phyloP scores from a whole-genome alignment of 345 rosid species.

The Geranium brycei region DNA sequence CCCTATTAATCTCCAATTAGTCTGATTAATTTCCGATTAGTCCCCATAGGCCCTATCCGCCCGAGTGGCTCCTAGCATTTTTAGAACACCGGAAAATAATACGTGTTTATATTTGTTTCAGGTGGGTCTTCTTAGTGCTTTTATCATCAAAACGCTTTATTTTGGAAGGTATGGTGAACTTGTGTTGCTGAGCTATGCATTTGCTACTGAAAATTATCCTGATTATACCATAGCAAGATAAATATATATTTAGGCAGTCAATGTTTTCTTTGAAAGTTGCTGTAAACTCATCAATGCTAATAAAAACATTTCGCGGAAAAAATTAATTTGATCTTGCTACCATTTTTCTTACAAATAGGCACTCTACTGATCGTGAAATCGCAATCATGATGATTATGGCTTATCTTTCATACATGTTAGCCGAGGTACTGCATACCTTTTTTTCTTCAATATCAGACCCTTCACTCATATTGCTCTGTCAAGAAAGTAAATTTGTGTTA shows the following conservation, averaged over 20 bases:
- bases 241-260: no score
- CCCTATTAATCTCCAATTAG: no score
- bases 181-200: no score
- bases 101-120: constrained; percentile 17
- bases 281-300: no score
- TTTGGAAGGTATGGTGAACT: constrained; percentile 43
- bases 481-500: no score
- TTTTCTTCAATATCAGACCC: no score
- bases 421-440: constrained; percentile 34
- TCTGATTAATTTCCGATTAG: no score
- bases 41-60: no score
- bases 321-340: background rate
- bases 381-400: constrained; percentile 64
- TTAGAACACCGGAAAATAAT: background rate
- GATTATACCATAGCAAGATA: background rate
- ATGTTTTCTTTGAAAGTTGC: no score
- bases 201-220: background rate
- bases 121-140: constrained; percentile 55
- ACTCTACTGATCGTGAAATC: constrained; percentile 60
- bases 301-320: no score
- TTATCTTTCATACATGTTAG: constrained; percentile 50
- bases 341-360: constrained; percentile 25
- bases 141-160: constrained; percentile 49
- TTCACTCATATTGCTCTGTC: no score
- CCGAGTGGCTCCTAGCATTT: no score